Conservation (phyloP, 331 rosid genomes). For the Pyrus hybrid region DNA sequence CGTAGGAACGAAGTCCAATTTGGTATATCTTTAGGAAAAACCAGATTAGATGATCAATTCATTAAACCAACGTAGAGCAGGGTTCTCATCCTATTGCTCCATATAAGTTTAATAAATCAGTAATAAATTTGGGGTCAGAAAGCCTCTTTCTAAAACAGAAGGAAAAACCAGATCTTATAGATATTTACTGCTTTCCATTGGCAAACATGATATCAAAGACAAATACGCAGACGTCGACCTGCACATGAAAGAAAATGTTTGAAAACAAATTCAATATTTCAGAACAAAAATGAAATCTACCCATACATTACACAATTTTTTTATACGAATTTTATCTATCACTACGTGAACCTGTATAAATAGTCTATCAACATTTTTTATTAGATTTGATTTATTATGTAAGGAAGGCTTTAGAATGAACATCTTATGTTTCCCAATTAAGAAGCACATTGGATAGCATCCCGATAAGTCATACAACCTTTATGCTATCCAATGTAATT, state of each 20-base stretch:
- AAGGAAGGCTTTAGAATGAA: conserved; percentile 4
- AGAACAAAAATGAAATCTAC: background rate
- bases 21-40: too few species aligned
- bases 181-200: conserved; percentile 73
- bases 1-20: too few species aligned
- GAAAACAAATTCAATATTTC: conserved; percentile 8
- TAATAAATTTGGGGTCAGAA: background rate
- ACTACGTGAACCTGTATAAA: background rate
- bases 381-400: background rate
- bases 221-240: conserved; percentile 83
- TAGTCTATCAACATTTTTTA: background rate
- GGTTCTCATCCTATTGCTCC: background rate
- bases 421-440: background rate
- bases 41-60: background rate
- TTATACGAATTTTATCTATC: background rate
- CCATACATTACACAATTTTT: background rate
- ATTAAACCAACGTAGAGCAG: background rate
- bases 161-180: background rate
- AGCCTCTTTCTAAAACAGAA: background rate
- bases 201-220: conserved; percentile 86
- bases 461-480: conserved; percentile 31
- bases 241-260: conserved; percentile 29
- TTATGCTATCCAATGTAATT: conserved; percentile 56
- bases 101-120: background rate
- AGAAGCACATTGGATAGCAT: background rate